phyloP scores from a whole-genome alignment of 352 stramenopile genomes.

The Peronosclerospora sorghi region DNA sequence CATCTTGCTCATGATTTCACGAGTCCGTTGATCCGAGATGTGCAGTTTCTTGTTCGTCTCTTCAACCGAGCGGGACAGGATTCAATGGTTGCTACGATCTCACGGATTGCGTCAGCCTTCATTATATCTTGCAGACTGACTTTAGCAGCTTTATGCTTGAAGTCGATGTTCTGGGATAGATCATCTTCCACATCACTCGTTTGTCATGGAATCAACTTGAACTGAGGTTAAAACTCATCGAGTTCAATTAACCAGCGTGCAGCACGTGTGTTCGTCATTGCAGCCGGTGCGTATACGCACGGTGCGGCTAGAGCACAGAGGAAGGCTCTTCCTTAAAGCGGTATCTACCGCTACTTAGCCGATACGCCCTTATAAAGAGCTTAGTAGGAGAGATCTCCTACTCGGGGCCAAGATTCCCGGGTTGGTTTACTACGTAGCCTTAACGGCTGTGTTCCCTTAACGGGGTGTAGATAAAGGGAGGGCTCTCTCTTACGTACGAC shows the following conservation, averaged over 20 bases:
- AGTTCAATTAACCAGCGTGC: conserved; percentile 8
- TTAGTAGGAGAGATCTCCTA: too few species aligned
- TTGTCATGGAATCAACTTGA: conserved; percentile 6
- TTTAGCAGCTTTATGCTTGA: conserved; percentile 1
- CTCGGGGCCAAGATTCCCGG: too few species aligned
- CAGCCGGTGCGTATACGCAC: too few species aligned
- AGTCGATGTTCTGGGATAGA: neutral
- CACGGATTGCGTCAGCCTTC: neutral
- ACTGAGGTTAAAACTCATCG: conserved; percentile 3
- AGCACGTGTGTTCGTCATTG: too few species aligned
- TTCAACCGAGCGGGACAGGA: neutral
- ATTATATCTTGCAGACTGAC: neutral
- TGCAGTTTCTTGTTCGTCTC: neutral
- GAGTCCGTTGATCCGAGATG: neutral
- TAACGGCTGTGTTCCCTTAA: too few species aligned
- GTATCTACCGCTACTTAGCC: too few species aligned
- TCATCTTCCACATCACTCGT: neutral
- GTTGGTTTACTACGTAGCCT: too few species aligned
- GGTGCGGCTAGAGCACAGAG: too few species aligned
- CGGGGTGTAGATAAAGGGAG: too few species aligned
- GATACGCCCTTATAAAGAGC: too few species aligned
- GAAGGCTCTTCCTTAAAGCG: too few species aligned
- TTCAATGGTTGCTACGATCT: neutral
- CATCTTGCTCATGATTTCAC: neutral
- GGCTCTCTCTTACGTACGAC: too few species aligned